Base-by-base conservation (phyloP, 108 stramenopile species). In the Aureococcus anophagefferens region DNA sequence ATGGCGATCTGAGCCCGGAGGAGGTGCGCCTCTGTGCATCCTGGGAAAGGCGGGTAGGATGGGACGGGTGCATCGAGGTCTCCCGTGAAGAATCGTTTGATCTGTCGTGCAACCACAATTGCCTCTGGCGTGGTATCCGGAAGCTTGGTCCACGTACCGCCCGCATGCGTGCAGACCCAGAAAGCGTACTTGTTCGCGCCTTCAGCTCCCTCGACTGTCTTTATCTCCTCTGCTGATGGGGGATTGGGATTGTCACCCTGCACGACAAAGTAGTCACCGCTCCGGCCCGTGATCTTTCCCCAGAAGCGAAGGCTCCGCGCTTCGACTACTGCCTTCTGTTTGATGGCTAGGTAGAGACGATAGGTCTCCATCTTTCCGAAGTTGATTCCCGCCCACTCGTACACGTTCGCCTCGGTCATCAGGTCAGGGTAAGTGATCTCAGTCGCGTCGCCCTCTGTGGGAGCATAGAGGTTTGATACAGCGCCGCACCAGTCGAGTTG, bases 151-250 rank as follows among this genome's bases (percentile, higher is more conserved):
- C 85, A 86, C 36, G 70, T 33, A 30, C 46, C 62, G 45, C 78
- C 63, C 11, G 73, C 70, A 13, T 69, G n/a, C 34, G 62, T 62
- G 64, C 76, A 36, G 29, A 85, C 85, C 79, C 78, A 86, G 73
- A 83, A 86, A 5, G 81, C 79, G 65, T 69, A 82, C 51, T 78
- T 80, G 80, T 86, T 86, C 35, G 79, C 85, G 11, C 84, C 85
- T n/a, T 70, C 74, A 46, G n/a, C 69, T 25, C 84, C 85, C 70
- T 84, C 81, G 44, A 76, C 66, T 35, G 28, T 11, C 0, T 36
- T 36, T 13, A 72, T 78, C 63, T 85, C 83, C 34, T 68, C 70
- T 28, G 74, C 78, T 0, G 79, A 79, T 29, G 62, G 62, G 16
- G 78, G 73, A 17, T 79, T 79, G 0, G 73, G 64, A 1, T 73